These are phyloP conservation scores for Oryza coarctata DNA, from an alignment of 176 grass and related monocot genomes.

Conservation along the genomic window DNA sequence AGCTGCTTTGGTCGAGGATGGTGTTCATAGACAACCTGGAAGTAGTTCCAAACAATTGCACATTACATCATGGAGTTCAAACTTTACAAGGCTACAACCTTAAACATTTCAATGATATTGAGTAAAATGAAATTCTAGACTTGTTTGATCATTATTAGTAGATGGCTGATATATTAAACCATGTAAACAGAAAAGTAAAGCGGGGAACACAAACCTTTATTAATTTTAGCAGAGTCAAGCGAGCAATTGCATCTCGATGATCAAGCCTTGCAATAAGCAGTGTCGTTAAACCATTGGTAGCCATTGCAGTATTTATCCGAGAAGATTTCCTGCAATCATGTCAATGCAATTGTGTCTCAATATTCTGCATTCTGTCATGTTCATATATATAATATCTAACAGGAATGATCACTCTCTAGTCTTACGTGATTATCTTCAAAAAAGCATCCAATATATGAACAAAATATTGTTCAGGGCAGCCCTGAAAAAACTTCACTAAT, in stretches of 20 bases:
- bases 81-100: background rate
- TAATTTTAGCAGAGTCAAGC: slow-evolving; percentile 92
- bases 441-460: slow-evolving; percentile 89
- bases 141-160: background rate
- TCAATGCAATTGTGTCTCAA: slow-evolving; percentile 11
- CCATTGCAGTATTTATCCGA: slow-evolving; percentile 92
- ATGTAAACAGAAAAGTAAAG: background rate
- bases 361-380: slow-evolving; percentile 17
- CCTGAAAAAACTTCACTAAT: slow-evolving; percentile 89
- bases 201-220: slow-evolving; percentile 68
- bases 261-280: slow-evolving; percentile 90
- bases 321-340: slow-evolving; percentile 81
- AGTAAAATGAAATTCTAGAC: background rate
- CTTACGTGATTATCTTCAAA: slow-evolving; percentile 99
- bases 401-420: slow-evolving; percentile 1
- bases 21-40: slow-evolving; percentile 94
- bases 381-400: slow-evolving; percentile 20
- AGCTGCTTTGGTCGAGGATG: slow-evolving; percentile 97
- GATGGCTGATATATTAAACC: background rate
- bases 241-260: slow-evolving; percentile 93
- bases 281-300: slow-evolving; percentile 89
- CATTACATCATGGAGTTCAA: background rate
- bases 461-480: slow-evolving; percentile 94
- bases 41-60: slow-evolving; percentile 19
- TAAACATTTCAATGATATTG: slow-evolving; percentile 13